A percentile compares a stretch with the other conserved stretches of the same genome.
These are phyloP conservation scores for Suaeda aralocaspica DNA, from an alignment of 148 eudicot species.

Conservation along the genomic window DNA sequence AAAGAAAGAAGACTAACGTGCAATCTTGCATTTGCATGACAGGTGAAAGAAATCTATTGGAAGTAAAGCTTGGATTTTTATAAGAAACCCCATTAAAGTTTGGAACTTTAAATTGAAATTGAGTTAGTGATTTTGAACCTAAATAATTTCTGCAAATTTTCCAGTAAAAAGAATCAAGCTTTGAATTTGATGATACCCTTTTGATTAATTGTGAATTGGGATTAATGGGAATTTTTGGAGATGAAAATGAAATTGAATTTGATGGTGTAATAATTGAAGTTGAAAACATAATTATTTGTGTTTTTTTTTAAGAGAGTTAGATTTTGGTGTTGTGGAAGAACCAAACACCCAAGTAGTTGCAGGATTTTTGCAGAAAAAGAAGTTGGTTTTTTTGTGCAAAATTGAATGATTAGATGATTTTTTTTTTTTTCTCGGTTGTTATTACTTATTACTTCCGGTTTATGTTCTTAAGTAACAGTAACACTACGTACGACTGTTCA, in stretches of 20 bases:
- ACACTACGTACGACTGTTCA: no score
- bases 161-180: background rate
- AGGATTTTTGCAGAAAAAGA: background rate
- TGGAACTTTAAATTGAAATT: conserved; percentile 20
- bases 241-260: conserved; percentile 1
- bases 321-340: background rate
- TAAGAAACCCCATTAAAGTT: background rate
- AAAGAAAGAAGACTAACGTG: conserved; percentile 17
- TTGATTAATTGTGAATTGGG: background rate
- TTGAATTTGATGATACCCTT: conserved; percentile 1
- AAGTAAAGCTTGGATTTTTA: background rate
- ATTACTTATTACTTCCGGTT: background rate
- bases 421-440: background rate
- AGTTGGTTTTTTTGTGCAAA: background rate
- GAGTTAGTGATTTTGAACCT: conserved; percentile 10
- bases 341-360: background rate
- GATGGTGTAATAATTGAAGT: conserved; percentile 4
- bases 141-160: background rate
- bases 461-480: no score
- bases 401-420: background rate
- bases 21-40: conserved; percentile 20
- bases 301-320: background rate
- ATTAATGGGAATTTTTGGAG: background rate
- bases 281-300: conserved; percentile 7
- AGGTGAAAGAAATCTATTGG: conserved; percentile 6